Base-by-base conservation (phyloP, 2,329 filamentous ascomycete species). In the Xylaria sp. region DNA sequence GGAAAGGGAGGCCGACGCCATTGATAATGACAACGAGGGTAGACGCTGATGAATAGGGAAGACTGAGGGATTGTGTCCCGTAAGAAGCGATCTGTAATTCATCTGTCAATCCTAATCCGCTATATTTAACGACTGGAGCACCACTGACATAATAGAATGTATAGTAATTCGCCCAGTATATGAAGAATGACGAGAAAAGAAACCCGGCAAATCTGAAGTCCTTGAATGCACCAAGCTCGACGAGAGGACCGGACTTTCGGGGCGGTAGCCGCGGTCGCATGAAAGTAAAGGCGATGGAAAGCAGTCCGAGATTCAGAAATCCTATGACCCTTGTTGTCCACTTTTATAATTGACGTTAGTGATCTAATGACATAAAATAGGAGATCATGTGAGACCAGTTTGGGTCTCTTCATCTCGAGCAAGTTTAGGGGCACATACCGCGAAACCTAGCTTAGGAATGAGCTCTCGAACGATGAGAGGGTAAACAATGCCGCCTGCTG, bases 261-360 rank as follows among this genome's bases (percentile, higher is more conserved):
- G 78, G 78, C 15, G 77, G 78, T 8, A 80, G 69, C 6, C 78
- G 75, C 8, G 78, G 75, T 8, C 77, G 72, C 77, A 80, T 77
- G 64, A 80, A 79, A 10, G 70, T 59, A 4, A 78, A 63, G 15
- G 75, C 95, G 71, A 97, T 89, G 34, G 97, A 90, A 57, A 98
- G 90, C 32, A 93, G 93, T 0, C 92, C 93, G 51, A 91, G 87
- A 80, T 98, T 98, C 48, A 94, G 77, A 34, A 80, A 78, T n/a
- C 75, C 78, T 15, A 79, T 72, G 7, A 79, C 76, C 56, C 78
- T 74, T 18, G 76, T 73, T 2, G 78, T 78, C 78, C 78, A 79
- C 54, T 72, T 61, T 65, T 1, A 18, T 25, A 25, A 37, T 23
- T 3, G 18, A 58, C 12, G 28, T 69, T 65, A 69, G 66, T 41